phyloP scores from a whole-genome alignment of 495 filamentous ascomycete genomes.

The Wilcoxina mikolae region DNA sequence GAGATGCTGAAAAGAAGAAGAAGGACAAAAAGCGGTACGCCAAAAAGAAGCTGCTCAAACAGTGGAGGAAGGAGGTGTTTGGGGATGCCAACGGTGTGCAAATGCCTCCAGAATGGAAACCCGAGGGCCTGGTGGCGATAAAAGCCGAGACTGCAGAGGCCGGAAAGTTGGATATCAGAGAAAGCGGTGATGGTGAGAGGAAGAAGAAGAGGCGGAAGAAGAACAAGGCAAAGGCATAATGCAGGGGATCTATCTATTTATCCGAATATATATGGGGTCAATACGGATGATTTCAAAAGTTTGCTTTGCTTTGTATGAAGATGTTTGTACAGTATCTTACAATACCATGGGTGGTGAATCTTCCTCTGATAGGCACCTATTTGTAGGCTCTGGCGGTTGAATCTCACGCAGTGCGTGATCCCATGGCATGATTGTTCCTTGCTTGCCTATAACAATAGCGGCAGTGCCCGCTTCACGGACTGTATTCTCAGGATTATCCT shows the following conservation, averaged over 20 bases:
- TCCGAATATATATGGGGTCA: too few species aligned
- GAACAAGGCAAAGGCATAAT: slow-evolving; percentile 20
- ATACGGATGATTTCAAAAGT: neutral
- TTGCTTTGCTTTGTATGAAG: neutral
- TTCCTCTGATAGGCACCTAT: too few species aligned
- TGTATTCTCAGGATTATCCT: too few species aligned
- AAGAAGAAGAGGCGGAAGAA: slow-evolving; percentile 30
- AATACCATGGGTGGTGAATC: too few species aligned
- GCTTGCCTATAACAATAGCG: too few species aligned
- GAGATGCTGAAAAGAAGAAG: slow-evolving; percentile 72
- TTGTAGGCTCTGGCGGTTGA: too few species aligned
- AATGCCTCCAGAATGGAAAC: slow-evolving; percentile 27
- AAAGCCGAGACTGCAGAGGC: neutral
- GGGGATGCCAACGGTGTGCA: slow-evolving; percentile 49
- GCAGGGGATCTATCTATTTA: too few species aligned
- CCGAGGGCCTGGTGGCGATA: slow-evolving; percentile 6
- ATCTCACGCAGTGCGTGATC: too few species aligned
- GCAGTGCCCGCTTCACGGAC: too few species aligned
- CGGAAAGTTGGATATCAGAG: slow-evolving; percentile 11
- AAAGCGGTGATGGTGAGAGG: slow-evolving; percentile 15
- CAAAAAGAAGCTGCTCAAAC: slow-evolving; percentile 75
- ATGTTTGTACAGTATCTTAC: neutral
- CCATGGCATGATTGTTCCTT: too few species aligned
- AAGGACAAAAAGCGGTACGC: slow-evolving; percentile 73
- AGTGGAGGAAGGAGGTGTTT: slow-evolving; percentile 91